Base-by-base conservation (phyloP, 495 filamentous ascomycete species). In the Lentithecium fluviatile region DNA sequence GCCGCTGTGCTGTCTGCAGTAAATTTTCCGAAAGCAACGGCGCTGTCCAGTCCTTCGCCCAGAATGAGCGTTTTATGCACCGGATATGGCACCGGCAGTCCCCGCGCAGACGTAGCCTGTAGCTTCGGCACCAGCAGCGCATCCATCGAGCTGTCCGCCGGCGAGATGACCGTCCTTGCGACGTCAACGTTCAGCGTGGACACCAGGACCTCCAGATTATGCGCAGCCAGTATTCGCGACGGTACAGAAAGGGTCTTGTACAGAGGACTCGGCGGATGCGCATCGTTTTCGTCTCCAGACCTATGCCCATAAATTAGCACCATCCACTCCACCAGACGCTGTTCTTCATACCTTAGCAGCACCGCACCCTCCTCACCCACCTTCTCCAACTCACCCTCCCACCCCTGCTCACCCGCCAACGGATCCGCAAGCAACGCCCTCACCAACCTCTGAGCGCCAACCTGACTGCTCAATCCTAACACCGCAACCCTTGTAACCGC, bases 41-140 rank as follows among this genome's bases (percentile, higher is more conserved):
- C 63, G 7, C 79, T 80, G 19, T 82, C 75, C 19, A 84, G 67
- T 0, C 90, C 92, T 42, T 86, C 80, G 2, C 83, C 85, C 32
- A 95, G 84, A 13, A 97, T 62, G 23, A 97, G 71, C 10, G 86
- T 83, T 71, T 86, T 88, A 66, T 98, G 94, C 15, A 96, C 90
- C 0, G 94, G 92, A 54, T 91, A 90, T 10, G 84, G 83, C 11
- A 95, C 77, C 37, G 86, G 73, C 21, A 82, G 82, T 46, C 82
- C 76, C 55, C 80, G 80, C 15, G 83, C 85, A 11, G 78, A 80
- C 46, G 76, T 74, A 43, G 85, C 85, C 13, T 87, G 84, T 36
- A 94, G 80, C 2, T 81, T 83, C 2, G 91, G 91, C 37, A 88
- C 85, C 10, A 96, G 81, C 37, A 89, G 73, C 10, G 84, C 76